Evolutionary conservation across 23 red algal species (phyloP), one percentile per base, ranked within the genome.

Genomic region (Gracilaria caudata): DNA sequence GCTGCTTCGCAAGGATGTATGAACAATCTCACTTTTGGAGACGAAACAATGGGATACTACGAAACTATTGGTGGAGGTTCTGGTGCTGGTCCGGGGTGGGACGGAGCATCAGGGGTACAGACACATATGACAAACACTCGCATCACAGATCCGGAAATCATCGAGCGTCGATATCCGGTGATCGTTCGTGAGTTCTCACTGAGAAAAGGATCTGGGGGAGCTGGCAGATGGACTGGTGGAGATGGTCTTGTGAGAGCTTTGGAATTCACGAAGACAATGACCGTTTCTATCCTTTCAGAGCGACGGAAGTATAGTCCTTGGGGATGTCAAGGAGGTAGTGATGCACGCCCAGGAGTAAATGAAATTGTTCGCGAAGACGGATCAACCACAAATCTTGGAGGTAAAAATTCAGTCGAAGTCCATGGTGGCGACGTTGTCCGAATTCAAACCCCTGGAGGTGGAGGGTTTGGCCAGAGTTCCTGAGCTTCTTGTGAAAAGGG

Each of bases 1-100:
- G 97, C 97, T 23, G 97, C 97, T 29, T 93, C 88, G 17, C 97
- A 99, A 80, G 97, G 97, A 34, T 99, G 97, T 81, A 99, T 99
- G 97, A 99, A 99, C 55, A 99, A 99, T 76, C 60, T 99, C 10
- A 99, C 97, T 2, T 96, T 99, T 84, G 97, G 97, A 26, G 79
- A 89, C 34, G 86, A 78, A 41, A 79, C 73, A 8, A 88, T 93
- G 71, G 88, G 97, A 40, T 95, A 95, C 58, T 99, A 99, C 81
- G 97, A 99, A 79, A 99, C 97, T 7, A 95, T 99, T 66, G 97
- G 80, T 73, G 97, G 97, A 0, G 97, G 97, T 51, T 74, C 73
- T 57, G 97, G 97, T 21, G 97, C 97, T 0, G 97, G 97, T 17
- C 93, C 89, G 32, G 73, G 68, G 14, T 99, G 97, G 97, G 38